These are phyloP conservation scores for Lachnellula subtilissima DNA, from an alignment of 2,329 filamentous ascomycete genomes.

Conservation along the genomic window DNA sequence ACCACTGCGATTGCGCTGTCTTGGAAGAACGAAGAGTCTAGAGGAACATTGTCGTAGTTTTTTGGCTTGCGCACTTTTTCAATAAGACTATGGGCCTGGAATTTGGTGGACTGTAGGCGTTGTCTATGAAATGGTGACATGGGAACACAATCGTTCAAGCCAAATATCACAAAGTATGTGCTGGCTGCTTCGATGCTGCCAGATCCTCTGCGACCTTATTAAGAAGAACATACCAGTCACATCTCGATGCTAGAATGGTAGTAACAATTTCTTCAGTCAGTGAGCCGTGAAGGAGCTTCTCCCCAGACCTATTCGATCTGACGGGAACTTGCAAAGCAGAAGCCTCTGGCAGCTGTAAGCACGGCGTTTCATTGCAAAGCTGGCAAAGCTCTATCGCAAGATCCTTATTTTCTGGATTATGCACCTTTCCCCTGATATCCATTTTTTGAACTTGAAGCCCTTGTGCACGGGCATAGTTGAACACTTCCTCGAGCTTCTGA, in stretches of 20 bases:
- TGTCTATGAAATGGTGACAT: conserved; percentile 3
- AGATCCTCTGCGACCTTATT: conserved; percentile 4
- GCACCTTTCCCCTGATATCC: conserved; percentile 11
- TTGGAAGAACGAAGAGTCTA: background rate
- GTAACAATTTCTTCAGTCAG: background rate
- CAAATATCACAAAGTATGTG: conserved; percentile 1
- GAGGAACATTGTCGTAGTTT: too few species aligned
- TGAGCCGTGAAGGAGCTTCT: background rate
- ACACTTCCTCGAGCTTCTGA: background rate
- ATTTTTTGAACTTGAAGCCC: conserved; percentile 6
- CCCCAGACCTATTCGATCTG: conserved; percentile 1
- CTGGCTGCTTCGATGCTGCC: background rate
- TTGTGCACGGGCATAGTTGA: conserved; percentile 1
- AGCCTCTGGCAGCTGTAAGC: background rate
- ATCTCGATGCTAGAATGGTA: conserved; percentile 6
- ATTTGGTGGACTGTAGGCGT: background rate
- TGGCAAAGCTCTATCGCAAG: conserved; percentile 1
- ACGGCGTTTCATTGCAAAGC: background rate
- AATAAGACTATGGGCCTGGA: background rate
- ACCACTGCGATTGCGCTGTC: conserved; percentile 42
- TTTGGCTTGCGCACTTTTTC: background rate
- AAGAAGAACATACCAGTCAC: conserved; percentile 10
- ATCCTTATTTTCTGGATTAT: conserved; percentile 9
- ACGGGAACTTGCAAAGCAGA: background rate
- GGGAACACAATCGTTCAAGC: conserved; percentile 1